phyloP scores from a whole-genome alignment of 2,329 filamentous ascomycete genomes.

The Chaetomium strumarium region DNA sequence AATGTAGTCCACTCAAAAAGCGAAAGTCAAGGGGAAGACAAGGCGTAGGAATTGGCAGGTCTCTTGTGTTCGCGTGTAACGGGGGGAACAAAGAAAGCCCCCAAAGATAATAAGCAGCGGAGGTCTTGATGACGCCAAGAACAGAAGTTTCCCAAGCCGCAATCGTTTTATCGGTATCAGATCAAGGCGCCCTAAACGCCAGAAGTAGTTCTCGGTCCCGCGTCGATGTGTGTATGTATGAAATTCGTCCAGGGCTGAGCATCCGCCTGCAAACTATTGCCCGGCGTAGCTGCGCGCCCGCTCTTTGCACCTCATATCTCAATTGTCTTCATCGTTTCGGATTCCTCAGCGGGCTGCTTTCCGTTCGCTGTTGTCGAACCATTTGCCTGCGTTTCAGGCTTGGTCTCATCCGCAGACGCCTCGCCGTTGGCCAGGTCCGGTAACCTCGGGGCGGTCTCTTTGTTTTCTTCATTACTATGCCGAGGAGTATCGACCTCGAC shows the following conservation, averaged over 20 bases:
- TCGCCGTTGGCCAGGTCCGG: constrained; percentile 31
- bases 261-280: constrained; percentile 3
- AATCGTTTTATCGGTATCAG: constrained; percentile 1
- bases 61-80: not conserved
- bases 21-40: not conserved
- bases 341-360: constrained; percentile 36
- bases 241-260: not conserved
- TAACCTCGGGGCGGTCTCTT: constrained; percentile 27
- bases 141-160: not conserved
- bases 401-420: constrained; percentile 21
- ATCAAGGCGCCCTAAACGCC: constrained; percentile 10
- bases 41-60: not conserved
- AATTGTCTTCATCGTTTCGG: constrained; percentile 55
- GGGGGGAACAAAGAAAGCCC: not conserved
- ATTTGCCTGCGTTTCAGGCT: constrained; percentile 31
- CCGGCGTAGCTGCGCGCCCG: not conserved
- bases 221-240: constrained; percentile 6
- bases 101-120: not conserved
- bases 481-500: constrained; percentile 52
- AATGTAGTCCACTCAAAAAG: not conserved
- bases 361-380: constrained; percentile 30
- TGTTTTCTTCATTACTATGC: constrained; percentile 40
- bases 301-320: constrained; percentile 42
- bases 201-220: not conserved
- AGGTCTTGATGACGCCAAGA: not conserved